These are phyloP conservation scores for Emericellopsis atlantica DNA, from an alignment of 2,329 filamentous ascomycete species.

Conservation along the genomic window DNA sequence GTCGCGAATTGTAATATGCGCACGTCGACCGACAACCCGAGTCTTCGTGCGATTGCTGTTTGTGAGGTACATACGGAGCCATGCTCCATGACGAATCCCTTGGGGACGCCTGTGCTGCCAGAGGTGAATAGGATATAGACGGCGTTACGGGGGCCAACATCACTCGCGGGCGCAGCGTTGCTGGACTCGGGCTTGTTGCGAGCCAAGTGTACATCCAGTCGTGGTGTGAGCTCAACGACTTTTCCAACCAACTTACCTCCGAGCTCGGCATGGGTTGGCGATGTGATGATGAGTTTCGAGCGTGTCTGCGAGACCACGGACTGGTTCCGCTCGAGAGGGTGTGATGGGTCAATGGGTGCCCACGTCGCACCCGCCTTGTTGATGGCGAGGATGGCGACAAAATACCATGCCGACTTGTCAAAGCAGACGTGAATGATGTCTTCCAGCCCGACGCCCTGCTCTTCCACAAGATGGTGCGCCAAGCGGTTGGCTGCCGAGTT, in stretches of 20 bases:
- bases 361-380: conserved; percentile 4
- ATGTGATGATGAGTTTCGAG: conserved; percentile 3
- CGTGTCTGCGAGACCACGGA: background rate
- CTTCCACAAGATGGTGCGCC: conserved; percentile 18
- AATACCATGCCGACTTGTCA: conserved; percentile 2
- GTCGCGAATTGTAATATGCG: conserved; percentile 1
- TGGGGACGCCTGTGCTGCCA: conserved; percentile 6
- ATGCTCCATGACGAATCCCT: conserved; percentile 6
- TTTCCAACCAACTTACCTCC: conserved; percentile 6
- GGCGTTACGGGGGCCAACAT: background rate
- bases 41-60: background rate
- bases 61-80: background rate
- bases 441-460: background rate
- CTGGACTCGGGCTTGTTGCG: conserved; percentile 23
- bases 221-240: conserved; percentile 6
- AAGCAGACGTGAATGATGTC: conserved; percentile 3
- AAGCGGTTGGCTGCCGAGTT: conserved; percentile 22
- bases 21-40: background rate
- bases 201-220: conserved; percentile 17
- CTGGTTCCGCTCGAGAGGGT: background rate
- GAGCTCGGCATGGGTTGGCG: conserved; percentile 12
- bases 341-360: conserved; percentile 3
- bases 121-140: conserved; percentile 7
- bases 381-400: conserved; percentile 4
- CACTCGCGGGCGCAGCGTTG: background rate